Evolutionary conservation across 108 stramenopile species (phyloP).

Genomic region (Fistulifera solaris): DNA sequence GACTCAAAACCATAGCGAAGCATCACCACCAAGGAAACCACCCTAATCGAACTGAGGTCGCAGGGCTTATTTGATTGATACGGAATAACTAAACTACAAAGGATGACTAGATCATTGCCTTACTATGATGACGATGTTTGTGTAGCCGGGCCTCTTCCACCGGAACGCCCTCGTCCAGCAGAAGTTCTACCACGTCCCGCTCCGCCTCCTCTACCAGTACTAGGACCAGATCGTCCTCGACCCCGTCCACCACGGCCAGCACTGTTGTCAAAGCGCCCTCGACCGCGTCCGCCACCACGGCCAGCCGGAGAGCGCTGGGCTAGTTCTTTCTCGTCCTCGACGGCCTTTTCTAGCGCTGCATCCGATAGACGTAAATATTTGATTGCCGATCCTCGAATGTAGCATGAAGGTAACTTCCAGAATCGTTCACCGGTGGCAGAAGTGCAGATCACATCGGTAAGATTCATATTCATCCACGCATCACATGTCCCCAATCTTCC

Average conservation of each 20-base stretch:
- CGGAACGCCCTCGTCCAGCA: conserved; percentile 4
- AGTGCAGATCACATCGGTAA: conserved; percentile 94
- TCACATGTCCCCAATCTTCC: conserved; percentile 94
- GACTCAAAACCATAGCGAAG: no score
- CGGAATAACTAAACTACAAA: no score
- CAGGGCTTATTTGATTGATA: no score
- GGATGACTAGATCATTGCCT: no score
- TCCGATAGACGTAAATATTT: conserved; percentile 95
- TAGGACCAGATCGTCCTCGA: conserved; percentile 17
- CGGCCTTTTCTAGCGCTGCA: conserved; percentile 83
- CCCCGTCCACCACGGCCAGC: conserved; percentile 19
- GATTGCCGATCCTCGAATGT: conserved; percentile 91
- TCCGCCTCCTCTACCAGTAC: conserved; percentile 22
- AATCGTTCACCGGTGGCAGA: conserved; percentile 88
- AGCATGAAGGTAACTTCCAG: conserved; percentile 93
- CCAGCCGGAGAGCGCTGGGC: conserved; percentile 27
- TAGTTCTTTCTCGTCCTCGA: conserved; percentile 58
- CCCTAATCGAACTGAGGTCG: no score
- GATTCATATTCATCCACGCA: conserved; percentile 98
- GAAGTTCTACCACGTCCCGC: conserved; percentile 9
- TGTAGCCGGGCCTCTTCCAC: conserved; percentile 1
- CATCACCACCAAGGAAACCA: no score
- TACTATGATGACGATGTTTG: background rate
- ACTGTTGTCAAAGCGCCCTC: conserved; percentile 21
- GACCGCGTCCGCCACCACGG: conserved; percentile 46